Percentiles rank a stretch among this genome's conserved stretches.
Conservation (phyloP, 192 early-diverging fungal species). For the Chytriomyces sp. region DNA sequence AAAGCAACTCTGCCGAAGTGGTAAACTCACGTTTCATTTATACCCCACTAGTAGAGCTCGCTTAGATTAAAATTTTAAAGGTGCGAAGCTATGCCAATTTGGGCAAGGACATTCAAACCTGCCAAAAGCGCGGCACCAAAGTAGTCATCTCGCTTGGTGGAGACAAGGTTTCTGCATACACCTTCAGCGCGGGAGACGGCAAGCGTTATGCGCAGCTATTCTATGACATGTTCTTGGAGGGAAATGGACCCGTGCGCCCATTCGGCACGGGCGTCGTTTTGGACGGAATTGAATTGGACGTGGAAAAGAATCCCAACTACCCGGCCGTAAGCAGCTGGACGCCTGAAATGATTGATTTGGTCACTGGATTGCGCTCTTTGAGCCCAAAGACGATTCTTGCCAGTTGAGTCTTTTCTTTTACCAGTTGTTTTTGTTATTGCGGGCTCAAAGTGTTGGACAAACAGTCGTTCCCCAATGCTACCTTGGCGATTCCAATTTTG, state of each 20-base stretch:
- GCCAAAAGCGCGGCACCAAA: slow-evolving; percentile 8
- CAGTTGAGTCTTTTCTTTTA: not conserved
- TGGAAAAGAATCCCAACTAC: slow-evolving; percentile 20
- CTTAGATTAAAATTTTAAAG: not conserved
- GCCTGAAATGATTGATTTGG: slow-evolving; percentile 3
- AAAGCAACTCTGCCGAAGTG: not conserved
- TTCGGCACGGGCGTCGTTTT: slow-evolving; percentile 16
- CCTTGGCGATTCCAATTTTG: not conserved
- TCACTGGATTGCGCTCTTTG: not conserved
- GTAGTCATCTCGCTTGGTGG: slow-evolving; percentile 21
- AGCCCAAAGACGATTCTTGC: slow-evolving; percentile 6
- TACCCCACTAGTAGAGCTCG: not conserved
- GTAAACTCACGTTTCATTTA: not conserved
- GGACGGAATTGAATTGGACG: slow-evolving; percentile 20
- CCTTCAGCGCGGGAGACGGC: slow-evolving; percentile 13
- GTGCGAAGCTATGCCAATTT: not conserved
- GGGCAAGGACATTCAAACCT: slow-evolving; percentile 9
- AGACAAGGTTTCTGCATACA: slow-evolving; percentile 16
- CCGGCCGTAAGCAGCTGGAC: not conserved
- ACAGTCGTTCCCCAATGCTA: slow-evolving; percentile 12
- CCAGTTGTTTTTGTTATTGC: not conserved
- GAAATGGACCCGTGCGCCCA: not conserved
- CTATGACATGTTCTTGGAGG: slow-evolving; percentile 24
- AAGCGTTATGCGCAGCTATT: slow-evolving; percentile 10
- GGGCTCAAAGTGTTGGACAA: not conserved